A percentile compares a stretch with the other conserved stretches of the same genome.
Evolutionary conservation across 148 eudicot genomes (phyloP).

Genomic region (Agrostemma githago): DNA sequence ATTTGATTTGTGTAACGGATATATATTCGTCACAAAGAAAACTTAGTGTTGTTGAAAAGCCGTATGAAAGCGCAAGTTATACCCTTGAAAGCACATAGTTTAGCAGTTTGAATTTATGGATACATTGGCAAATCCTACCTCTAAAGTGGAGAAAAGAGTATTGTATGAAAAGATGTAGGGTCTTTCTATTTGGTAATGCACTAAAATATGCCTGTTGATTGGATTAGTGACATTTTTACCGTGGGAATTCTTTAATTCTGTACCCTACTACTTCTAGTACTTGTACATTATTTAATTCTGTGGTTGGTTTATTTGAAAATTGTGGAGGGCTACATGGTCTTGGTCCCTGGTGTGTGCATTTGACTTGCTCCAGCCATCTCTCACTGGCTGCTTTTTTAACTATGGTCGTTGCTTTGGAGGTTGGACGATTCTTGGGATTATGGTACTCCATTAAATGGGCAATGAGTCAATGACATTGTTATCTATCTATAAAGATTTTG

Average conservation of each 20-base stretch:
- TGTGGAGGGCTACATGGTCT: neutral
- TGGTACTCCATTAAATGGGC: neutral
- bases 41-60: neutral
- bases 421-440: neutral
- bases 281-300: constrained; percentile 2
- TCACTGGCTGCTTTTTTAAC: neutral
- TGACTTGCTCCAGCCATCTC: neutral
- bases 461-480: neutral
- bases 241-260: neutral
- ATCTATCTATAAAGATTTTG: neutral
- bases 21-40: too few relatives aligned
- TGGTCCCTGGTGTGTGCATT: neutral
- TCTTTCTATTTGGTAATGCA: constrained; percentile 4
- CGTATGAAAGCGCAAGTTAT: constrained; percentile 6
- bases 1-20: too few relatives aligned
- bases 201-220: neutral
- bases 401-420: neutral
- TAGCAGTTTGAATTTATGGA: constrained; percentile 15
- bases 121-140: constrained; percentile 15
- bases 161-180: constrained; percentile 5
- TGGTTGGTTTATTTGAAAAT: constrained; percentile 6
- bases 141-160: constrained; percentile 8
- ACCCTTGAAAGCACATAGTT: neutral
- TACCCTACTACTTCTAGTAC: constrained; percentile 1
- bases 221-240: constrained; percentile 12